These are phyloP conservation scores for Botrytis hyacinthi DNA, from an alignment of 2,329 filamentous ascomycete species.

Conservation along the genomic window DNA sequence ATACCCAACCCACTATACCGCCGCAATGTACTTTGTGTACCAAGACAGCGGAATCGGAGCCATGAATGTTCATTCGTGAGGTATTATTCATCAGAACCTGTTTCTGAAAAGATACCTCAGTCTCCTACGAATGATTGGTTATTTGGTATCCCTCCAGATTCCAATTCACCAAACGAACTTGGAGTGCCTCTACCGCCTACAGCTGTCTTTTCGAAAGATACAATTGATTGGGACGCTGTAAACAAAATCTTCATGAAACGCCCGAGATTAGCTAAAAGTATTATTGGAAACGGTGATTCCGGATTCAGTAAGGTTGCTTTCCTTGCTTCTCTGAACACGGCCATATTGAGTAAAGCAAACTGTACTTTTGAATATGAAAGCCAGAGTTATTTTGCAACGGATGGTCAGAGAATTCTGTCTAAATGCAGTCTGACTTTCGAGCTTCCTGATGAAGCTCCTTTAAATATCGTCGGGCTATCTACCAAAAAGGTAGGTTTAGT, in stretches of 20 bases:
- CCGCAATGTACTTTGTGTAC: neutral
- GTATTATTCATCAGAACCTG: neutral
- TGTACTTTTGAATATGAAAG: neutral
- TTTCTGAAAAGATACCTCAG: neutral
- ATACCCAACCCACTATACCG: conserved; percentile 2
- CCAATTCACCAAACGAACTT: neutral
- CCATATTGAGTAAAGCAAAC: neutral
- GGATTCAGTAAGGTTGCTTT: neutral
- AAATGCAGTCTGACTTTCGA: neutral
- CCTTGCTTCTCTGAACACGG: neutral
- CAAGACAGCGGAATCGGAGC: neutral
- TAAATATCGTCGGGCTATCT: neutral
- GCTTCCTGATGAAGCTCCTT: neutral
- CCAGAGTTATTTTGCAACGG: neutral
- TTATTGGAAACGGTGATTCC: neutral
- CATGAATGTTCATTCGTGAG: neutral
- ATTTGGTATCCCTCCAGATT: neutral
- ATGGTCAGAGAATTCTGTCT: neutral
- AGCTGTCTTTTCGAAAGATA: neutral
- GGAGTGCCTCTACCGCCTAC: neutral
- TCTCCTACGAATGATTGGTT: neutral
- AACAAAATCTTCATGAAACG: neutral
- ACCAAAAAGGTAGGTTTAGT: neutral
- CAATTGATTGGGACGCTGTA: neutral
- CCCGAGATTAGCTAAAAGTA: neutral